A percentile compares a stretch with the other conserved stretches of the same genome.
These are phyloP conservation scores for Saururus chinensis DNA, from an alignment of 164 flowering plant genomes.

Conservation along the genomic window DNA sequence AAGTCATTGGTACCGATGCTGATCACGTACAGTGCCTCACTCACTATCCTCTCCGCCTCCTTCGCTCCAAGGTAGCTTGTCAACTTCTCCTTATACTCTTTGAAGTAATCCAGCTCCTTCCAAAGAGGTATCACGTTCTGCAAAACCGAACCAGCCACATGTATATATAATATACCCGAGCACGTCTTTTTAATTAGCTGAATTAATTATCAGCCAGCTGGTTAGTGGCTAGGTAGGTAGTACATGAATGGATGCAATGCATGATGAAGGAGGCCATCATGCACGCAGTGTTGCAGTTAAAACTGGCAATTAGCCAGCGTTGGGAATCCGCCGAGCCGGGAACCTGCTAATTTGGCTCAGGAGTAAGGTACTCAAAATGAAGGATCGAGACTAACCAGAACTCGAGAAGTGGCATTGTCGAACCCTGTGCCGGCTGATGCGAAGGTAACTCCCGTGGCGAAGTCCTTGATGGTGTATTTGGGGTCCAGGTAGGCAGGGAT, in stretches of 20 bases:
- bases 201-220: no score
- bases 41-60: constrained; percentile 23
- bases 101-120: constrained; percentile 59
- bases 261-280: no score
- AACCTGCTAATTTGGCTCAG: no score
- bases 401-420: constrained; percentile 53
- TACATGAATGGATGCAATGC: no score
- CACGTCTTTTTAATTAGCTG: background rate
- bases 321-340: no score
- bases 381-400: constrained; percentile 60
- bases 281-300: no score
- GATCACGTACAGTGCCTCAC: constrained; percentile 39
- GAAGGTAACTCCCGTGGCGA: constrained; percentile 57
- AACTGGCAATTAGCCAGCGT: no score
- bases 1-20: constrained; percentile 78
- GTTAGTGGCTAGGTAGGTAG: no score
- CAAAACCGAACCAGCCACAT: background rate
- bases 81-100: constrained; percentile 38
- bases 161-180: background rate
- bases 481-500: constrained; percentile 70
- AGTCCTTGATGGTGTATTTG: constrained; percentile 28
- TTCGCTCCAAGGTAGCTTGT: constrained; percentile 27
- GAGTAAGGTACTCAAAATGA: no score
- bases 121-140: constrained; percentile 64
- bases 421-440: constrained; percentile 76